Conservation (phyloP, 202 grass and related monocot species). For the Schoenoplectus tabernaemontani region DNA sequence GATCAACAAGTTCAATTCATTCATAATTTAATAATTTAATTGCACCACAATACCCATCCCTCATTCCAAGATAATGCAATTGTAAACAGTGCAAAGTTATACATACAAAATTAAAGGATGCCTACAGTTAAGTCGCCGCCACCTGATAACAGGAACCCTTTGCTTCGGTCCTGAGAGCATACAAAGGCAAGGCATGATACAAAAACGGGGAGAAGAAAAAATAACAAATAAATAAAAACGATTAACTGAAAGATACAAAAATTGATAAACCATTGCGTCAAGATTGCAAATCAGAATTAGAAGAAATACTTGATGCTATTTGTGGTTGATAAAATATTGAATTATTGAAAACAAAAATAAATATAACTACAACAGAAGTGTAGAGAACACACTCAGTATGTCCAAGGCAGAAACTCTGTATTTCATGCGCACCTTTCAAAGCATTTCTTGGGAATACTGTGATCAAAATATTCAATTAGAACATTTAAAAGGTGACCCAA, state of each 20-base stretch:
- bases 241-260: constrained; percentile 2
- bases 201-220: constrained; percentile 44
- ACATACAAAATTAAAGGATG: constrained; percentile 7
- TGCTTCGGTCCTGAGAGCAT: constrained; percentile 22
- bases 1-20: background rate
- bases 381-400: constrained; percentile 61
- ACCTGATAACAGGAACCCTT: constrained; percentile 70
- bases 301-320: background rate
- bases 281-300: background rate
- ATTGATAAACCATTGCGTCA: background rate
- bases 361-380: constrained; percentile 16
- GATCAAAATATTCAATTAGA: constrained; percentile 37
- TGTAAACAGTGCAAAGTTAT: background rate
- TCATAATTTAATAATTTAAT: background rate
- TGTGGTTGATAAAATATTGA: background rate
- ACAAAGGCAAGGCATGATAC: constrained; percentile 79
- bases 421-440: constrained; percentile 58
- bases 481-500: background rate
- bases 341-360: background rate
- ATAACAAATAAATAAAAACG: background rate
- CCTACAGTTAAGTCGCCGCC: constrained; percentile 89
- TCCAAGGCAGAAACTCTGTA: constrained; percentile 97
- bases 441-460: constrained; percentile 59
- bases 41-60: background rate
- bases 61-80: background rate